Evolutionary conservation across 129 eudicot species (phyloP).

Genomic region (Sambucus nigra): DNA sequence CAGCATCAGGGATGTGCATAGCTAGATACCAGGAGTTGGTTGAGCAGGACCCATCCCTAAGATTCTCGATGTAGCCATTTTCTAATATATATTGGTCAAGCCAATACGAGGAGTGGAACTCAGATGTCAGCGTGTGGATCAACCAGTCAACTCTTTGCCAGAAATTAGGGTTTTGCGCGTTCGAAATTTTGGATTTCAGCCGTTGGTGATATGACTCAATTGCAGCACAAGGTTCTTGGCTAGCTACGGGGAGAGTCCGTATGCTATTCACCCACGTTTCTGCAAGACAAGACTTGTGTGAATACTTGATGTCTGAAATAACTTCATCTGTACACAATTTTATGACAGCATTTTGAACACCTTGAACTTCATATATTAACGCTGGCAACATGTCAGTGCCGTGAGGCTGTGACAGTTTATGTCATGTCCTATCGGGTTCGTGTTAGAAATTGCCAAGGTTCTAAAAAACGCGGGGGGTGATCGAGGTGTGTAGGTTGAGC

Average conservation of each 20-base stretch:
- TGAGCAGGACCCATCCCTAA: constrained; percentile 11
- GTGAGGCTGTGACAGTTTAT: no score
- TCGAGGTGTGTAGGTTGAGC: no score
- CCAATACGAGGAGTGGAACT: constrained; percentile 29
- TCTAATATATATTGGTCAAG: constrained; percentile 18
- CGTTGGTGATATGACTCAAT: constrained; percentile 25
- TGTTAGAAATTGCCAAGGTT: no score
- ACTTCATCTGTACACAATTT: no score
- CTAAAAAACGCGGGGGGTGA: no score
- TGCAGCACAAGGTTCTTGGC: constrained; percentile 27
- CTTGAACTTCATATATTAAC: no score
- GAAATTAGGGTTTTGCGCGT: not conserved
- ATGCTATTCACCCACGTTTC: constrained; percentile 21
- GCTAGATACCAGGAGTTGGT: constrained; percentile 29
- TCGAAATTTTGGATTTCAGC: constrained; percentile 18
- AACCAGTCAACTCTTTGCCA: constrained; percentile 24
- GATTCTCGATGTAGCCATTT: constrained; percentile 16
- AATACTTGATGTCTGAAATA: not conserved
- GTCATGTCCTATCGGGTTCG: no score
- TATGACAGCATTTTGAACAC: no score
- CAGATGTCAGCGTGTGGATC: constrained; percentile 19
- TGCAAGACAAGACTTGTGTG: constrained; percentile 4
- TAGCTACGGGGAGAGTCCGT: constrained; percentile 23
- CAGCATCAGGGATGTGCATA: constrained; percentile 22
- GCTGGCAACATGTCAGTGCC: no score